Conservation (phyloP, 257 asterid species). For the Jacaranda mimosifolia region DNA sequence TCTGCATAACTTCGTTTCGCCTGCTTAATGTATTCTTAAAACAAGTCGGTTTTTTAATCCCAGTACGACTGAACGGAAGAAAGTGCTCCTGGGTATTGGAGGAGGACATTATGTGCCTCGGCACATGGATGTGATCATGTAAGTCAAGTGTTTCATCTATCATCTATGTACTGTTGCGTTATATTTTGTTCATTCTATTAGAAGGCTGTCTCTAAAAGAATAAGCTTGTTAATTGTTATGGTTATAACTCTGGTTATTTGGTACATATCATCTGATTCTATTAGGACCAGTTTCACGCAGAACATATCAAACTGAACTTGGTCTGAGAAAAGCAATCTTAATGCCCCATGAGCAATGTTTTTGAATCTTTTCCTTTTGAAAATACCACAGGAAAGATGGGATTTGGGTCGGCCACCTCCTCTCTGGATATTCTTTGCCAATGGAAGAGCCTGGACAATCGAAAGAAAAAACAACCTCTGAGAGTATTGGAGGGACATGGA, state of each 20-base stretch:
- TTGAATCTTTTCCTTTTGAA: slow-evolving; percentile 2
- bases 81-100: slow-evolving; percentile 91
- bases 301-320: too few species aligned
- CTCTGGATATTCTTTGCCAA: slow-evolving; percentile 91
- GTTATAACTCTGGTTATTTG: too few species aligned
- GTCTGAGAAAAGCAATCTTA: too few species aligned
- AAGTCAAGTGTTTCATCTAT: slow-evolving; percentile 44
- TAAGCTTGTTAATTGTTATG: neutral
- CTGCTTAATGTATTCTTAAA: slow-evolving; percentile 14
- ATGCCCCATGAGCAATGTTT: neutral
- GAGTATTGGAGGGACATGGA: slow-evolving; percentile 88
- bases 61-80: slow-evolving; percentile 63
- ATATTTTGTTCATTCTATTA: neutral
- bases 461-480: slow-evolving; percentile 57
- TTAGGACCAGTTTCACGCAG: too few species aligned
- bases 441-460: slow-evolving; percentile 89
- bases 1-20: neutral
- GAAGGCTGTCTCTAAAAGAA: neutral
- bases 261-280: too few species aligned
- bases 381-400: slow-evolving; percentile 68
- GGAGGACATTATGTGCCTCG: slow-evolving; percentile 99
- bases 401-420: slow-evolving; percentile 93
- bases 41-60: neutral
- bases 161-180: neutral
- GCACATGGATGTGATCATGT: slow-evolving; percentile 87